Conservation (phyloP, 345 rosid genomes). For the Capsella bursapastoris region DNA sequence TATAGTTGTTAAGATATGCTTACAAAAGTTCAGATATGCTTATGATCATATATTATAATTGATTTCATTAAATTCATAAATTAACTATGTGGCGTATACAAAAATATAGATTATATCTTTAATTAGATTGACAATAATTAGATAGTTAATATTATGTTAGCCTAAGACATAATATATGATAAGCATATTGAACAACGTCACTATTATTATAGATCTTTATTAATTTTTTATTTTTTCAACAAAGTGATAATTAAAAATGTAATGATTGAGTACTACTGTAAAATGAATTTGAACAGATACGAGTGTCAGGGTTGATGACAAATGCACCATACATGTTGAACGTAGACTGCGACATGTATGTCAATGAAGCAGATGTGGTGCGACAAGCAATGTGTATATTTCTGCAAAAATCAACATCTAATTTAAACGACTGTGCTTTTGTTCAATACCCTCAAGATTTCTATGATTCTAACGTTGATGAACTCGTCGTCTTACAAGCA, state of each 20-base stretch:
- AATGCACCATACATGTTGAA: constrained; percentile 80
- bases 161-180: no score
- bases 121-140: no score
- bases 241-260: background rate
- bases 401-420: constrained; percentile 24
- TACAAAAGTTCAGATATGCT: no score
- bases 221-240: no score
- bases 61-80: no score
- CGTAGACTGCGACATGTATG: constrained; percentile 81
- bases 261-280: background rate
- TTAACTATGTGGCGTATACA: no score
- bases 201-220: no score
- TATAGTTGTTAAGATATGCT: no score
- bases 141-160: no score
- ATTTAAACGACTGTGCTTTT: constrained; percentile 46
- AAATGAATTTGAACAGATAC: constrained; percentile 43
- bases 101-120: no score
- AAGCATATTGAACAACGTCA: no score
- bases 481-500: constrained; percentile 24
- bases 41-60: no score
- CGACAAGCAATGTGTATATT: constrained; percentile 61
- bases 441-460: constrained; percentile 61
- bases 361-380: constrained; percentile 56
- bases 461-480: constrained; percentile 50
- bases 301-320: constrained; percentile 75